phyloP scores from a whole-genome alignment of 441 rosid species.

The Arabidopsis hybrid region DNA sequence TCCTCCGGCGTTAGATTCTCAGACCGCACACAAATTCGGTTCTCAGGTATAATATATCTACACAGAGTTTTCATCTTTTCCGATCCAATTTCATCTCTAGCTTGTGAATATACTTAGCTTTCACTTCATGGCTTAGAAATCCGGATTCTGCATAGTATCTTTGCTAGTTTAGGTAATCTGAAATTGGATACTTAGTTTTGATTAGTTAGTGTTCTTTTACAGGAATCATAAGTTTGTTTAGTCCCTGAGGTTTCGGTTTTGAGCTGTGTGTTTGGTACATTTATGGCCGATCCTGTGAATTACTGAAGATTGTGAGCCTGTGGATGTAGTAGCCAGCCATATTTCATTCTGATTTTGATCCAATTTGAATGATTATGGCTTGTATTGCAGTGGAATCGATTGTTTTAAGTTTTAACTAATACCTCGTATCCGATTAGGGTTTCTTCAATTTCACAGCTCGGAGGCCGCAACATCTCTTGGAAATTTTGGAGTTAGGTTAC shows the following conservation, averaged over 20 bases:
- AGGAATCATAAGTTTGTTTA: not conserved
- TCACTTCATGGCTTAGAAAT: not conserved
- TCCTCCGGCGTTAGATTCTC: slow-evolving; percentile 81
- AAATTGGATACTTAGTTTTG: not conserved
- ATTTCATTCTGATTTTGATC: not conserved
- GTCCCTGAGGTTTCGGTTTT: not conserved
- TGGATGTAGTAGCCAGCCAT: not conserved
- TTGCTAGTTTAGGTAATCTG: not conserved
- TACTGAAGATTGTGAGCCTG: not conserved
- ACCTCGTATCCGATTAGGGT: slow-evolving; percentile 55
- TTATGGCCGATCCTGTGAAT: slow-evolving; percentile 2
- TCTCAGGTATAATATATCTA: slow-evolving; percentile 59
- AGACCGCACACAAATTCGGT: slow-evolving; percentile 86
- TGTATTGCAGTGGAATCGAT: not conserved
- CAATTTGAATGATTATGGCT: not conserved
- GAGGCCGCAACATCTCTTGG: slow-evolving; percentile 83
- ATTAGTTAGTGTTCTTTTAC: slow-evolving; percentile 7
- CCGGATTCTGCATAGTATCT: not conserved
- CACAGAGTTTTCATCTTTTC: not conserved
- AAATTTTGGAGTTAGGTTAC: slow-evolving; percentile 92
- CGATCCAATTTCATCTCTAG: not conserved
- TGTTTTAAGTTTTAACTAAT: not conserved
- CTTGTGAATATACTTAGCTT: not conserved
- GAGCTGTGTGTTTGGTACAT: slow-evolving; percentile 21
- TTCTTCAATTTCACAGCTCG: slow-evolving; percentile 93